Evolutionary conservation across 2,329 filamentous ascomycete species (phyloP).

Genomic region (Ascochyta fabae): DNA sequence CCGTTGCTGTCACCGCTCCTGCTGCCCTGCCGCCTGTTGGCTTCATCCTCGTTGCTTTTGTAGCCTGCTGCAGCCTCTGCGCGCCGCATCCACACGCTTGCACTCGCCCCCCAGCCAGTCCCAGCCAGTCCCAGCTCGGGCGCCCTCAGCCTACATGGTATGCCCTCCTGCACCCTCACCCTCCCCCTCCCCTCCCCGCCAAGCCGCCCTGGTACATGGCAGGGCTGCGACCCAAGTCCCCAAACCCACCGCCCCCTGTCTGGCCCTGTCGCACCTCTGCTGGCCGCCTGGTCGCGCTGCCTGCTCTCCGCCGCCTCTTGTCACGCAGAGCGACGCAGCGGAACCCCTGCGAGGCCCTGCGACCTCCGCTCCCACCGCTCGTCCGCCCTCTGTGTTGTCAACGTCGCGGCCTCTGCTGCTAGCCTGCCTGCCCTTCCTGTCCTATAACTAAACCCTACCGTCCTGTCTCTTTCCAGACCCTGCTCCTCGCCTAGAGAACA

Average conservation of each 20-base stretch:
- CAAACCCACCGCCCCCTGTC: conserved; percentile 26
- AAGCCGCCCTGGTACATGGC: conserved; percentile 35
- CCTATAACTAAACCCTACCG: conserved; percentile 46
- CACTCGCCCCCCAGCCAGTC: conserved; percentile 13
- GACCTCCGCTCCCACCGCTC: conserved; percentile 38
- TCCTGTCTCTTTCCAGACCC: conserved; percentile 42
- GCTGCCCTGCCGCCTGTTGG: conserved; percentile 17
- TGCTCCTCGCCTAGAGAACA: conserved; percentile 45
- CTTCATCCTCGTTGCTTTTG: conserved; percentile 47
- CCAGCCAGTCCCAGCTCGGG: conserved; percentile 42
- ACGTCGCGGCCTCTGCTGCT: conserved; percentile 34
- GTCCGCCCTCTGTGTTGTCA: conserved; percentile 44
- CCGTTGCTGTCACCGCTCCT: conserved; percentile 33
- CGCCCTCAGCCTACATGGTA: conserved; percentile 52
- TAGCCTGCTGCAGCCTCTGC: conserved; percentile 49
- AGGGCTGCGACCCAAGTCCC: conserved; percentile 30
- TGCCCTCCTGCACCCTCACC: conserved; percentile 34
- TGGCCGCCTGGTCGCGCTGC: conserved; percentile 31
- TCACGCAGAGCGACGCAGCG: conserved; percentile 38
- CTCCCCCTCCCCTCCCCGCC: conserved; percentile 24
- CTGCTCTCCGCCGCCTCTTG: conserved; percentile 38
- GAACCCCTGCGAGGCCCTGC: conserved; percentile 39
- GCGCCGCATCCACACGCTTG: conserved; percentile 43
- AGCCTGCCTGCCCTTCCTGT: conserved; percentile 35
- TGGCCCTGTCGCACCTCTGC: conserved; percentile 37